A percentile compares a stretch with the other conserved stretches of the same genome.
Conservation (phyloP, 306 rosid genomes). For the Sphenostylis stenocarpa region DNA sequence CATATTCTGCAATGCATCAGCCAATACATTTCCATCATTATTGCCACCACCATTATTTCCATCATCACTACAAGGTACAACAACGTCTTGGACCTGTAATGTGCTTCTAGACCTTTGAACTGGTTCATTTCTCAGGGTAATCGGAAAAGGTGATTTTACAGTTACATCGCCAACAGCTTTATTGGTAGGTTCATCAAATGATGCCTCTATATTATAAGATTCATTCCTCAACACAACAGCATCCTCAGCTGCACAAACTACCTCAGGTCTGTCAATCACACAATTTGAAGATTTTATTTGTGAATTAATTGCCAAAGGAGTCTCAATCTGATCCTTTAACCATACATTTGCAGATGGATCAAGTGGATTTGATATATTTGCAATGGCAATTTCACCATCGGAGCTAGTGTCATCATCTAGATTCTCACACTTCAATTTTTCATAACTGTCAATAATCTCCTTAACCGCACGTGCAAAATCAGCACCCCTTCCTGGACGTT, state of each 20-base stretch:
- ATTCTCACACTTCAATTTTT: constrained; percentile 59
- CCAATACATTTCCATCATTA: constrained; percentile 40
- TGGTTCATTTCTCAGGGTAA: constrained; percentile 44
- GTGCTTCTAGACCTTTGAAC: constrained; percentile 69
- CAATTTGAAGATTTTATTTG: constrained; percentile 51
- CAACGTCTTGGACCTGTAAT: constrained; percentile 50
- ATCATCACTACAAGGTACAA: constrained; percentile 48
- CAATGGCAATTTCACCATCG: constrained; percentile 47
- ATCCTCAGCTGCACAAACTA: constrained; percentile 46
- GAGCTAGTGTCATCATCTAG: constrained; percentile 49
- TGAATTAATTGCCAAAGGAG: constrained; percentile 46
- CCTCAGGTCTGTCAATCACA: constrained; percentile 47
- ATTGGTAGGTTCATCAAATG: constrained; percentile 48
- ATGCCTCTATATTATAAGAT: constrained; percentile 43
- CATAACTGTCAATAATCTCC: constrained; percentile 80
- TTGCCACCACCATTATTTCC: constrained; percentile 41
- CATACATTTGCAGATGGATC: constrained; percentile 50
- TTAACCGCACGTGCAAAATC: constrained; percentile 92
- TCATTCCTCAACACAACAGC: constrained; percentile 45
- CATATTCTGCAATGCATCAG: constrained; percentile 44
- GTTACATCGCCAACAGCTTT: constrained; percentile 36
- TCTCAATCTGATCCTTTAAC: constrained; percentile 53
- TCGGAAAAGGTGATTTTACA: constrained; percentile 48
- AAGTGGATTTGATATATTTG: constrained; percentile 44
- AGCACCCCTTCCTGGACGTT: constrained; percentile 89